phyloP scores from a whole-genome alignment of 2,329 filamentous ascomycete species.

The Whalleya microplaca region DNA sequence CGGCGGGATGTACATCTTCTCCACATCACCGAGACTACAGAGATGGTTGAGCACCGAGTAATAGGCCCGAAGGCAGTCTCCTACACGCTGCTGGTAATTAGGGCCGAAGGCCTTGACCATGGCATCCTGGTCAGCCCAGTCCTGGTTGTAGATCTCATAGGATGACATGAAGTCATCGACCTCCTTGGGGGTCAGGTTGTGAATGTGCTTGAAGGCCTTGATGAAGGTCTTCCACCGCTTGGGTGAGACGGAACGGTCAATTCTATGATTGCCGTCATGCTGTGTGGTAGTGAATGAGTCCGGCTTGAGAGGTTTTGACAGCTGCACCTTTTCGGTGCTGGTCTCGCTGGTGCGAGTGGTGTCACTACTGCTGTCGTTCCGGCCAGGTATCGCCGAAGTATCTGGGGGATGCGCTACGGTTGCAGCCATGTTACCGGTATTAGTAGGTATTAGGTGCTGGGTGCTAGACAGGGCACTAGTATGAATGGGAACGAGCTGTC shows the following conservation, averaged over 20 bases:
- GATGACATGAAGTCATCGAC: conserved; percentile 61
- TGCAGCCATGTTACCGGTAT: conserved; percentile 17
- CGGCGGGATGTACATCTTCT: conserved; percentile 62
- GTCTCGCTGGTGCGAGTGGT: conserved; percentile 42
- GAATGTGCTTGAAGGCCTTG: conserved; percentile 53
- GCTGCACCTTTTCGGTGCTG: conserved; percentile 36
- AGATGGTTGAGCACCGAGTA: conserved; percentile 59
- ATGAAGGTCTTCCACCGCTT: conserved; percentile 55
- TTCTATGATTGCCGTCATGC: conserved; percentile 15
- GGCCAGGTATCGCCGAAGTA: conserved; percentile 24
- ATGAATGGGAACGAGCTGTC: no score
- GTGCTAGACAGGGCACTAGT: neutral
- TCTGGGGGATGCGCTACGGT: conserved; percentile 20
- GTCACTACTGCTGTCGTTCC: conserved; percentile 34
- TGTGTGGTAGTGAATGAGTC: conserved; percentile 11
- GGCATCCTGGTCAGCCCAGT: conserved; percentile 54
- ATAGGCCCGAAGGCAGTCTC: conserved; percentile 55
- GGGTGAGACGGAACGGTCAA: conserved; percentile 49
- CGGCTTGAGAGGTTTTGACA: conserved; percentile 17
- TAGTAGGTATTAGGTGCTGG: conserved; percentile 5
- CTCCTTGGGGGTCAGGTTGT: conserved; percentile 51
- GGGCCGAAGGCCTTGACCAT: conserved; percentile 53
- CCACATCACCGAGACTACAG: conserved; percentile 58
- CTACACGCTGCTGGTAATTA: conserved; percentile 53
- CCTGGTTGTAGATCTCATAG: conserved; percentile 59